Evolutionary conservation across 2,329 filamentous ascomycete genomes (phyloP).

Genomic region (Emergomyces africanus): DNA sequence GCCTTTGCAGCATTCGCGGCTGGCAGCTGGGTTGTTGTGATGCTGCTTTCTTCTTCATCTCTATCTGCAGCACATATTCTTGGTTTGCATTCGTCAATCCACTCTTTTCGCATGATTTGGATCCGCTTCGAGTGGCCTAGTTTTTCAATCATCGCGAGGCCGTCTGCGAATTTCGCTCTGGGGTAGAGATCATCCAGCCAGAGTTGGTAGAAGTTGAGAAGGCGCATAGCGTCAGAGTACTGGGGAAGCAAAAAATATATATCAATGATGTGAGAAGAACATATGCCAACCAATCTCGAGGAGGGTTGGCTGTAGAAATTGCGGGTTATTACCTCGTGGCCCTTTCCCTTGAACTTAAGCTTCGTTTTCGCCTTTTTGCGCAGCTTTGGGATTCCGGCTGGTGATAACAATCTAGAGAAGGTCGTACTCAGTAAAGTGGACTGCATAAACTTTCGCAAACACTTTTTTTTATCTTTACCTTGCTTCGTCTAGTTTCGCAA

Average conservation of each 20-base stretch:
- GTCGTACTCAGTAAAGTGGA: background rate
- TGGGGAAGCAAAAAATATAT: conserved; percentile 21
- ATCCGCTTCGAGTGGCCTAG: conserved; percentile 73
- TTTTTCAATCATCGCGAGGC: conserved; percentile 81
- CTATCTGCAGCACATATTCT: conserved; percentile 2
- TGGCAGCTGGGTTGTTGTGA: background rate
- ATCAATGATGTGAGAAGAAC: background rate
- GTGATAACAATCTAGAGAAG: conserved; percentile 56
- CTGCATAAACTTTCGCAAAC: conserved; percentile 4
- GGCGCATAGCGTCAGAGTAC: conserved; percentile 70
- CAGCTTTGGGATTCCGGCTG: conserved; percentile 71
- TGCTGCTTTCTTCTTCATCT: conserved; percentile 1
- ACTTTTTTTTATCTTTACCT: conserved; percentile 36
- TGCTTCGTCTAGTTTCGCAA: conserved; percentile 76
- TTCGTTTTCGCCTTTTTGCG: conserved; percentile 55
- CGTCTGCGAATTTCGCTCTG: conserved; percentile 86
- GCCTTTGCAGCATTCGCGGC: background rate
- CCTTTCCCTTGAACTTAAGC: conserved; percentile 79
- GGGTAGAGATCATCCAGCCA: conserved; percentile 97
- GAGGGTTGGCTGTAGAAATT: background rate
- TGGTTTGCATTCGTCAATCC: conserved; percentile 60
- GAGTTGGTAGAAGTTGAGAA: conserved; percentile 84
- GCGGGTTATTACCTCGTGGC: conserved; percentile 59
- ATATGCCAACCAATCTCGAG: background rate
- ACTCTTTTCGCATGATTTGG: conserved; percentile 60